Base-by-base conservation (phyloP, 2,329 filamentous ascomycete species). In the Stachybotrys elegans region DNA sequence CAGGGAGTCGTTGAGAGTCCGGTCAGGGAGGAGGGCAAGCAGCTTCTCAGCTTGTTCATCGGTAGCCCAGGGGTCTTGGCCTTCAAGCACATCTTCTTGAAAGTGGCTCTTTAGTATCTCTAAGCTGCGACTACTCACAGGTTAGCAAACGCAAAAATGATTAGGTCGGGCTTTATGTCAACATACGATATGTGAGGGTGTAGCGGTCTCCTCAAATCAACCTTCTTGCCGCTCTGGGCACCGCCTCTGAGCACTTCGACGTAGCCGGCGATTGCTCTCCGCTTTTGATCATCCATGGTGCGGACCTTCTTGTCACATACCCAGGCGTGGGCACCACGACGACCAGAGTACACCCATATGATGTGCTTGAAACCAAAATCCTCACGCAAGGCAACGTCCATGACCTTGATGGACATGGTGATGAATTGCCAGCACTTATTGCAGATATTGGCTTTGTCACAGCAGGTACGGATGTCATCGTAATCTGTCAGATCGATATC, bases 401-500 rank as follows among this genome's bases (percentile, higher is more conserved):
- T 76, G 14, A 96, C 89, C 61, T 94, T 93, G 62, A 98, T 92
- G 7, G 93, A 88, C 90, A 98, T 97, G 20, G 88, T 95, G 56
- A 95, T 94, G 65, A 97, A 98, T 40, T 86, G 77, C 93, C 93
- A 98, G 70, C 93, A 98, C 62, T 91, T 93, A 52, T 75, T 76
- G 64, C 93, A 98, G 52, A 98, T 97, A 55, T 88, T 94, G 8
- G 92, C 89, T 62, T 92, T 91, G 57, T 84, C 83, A 63, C 93
- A 98, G 69, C 93, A 98, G 22, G 91, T 96, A 54, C 93, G 84
- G 51, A 98, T 88, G 52, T 95, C 89, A 62, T 98, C 93, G 67
- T 98, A 98, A 69, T 97, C 93, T 43, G 93, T 97, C 79, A 98
- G 79, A 78, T 98, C 93, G 57, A 98, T 97, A 84, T 98, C 93